Evolutionary conservation across 2,329 filamentous ascomycete species (phyloP).

Genomic region (Cytospora leucostoma): DNA sequence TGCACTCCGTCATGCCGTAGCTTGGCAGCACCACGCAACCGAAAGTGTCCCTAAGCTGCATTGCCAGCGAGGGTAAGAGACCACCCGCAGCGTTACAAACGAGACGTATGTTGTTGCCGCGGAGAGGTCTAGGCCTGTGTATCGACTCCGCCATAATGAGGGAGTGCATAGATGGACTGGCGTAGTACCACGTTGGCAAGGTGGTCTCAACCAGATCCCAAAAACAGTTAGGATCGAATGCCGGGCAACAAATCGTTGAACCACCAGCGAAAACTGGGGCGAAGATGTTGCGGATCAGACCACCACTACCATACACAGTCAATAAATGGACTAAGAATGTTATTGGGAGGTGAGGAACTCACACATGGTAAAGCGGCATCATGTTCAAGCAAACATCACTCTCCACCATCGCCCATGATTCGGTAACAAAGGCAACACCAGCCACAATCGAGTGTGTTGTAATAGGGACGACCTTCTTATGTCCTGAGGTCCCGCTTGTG

Average conservation of each 20-base stretch:
- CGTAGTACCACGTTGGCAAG: slow-evolving; percentile 87
- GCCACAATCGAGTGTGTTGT: slow-evolving; percentile 51
- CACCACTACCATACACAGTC: slow-evolving; percentile 51
- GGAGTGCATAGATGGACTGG: slow-evolving; percentile 90
- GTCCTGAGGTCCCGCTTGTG: slow-evolving; percentile 59
- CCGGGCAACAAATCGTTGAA: slow-evolving; percentile 74
- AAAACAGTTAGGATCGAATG: slow-evolving; percentile 81
- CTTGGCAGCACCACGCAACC: slow-evolving; percentile 82
- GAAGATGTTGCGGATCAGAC: slow-evolving; percentile 80
- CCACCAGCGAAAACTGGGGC: slow-evolving; percentile 75
- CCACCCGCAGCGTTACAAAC: slow-evolving; percentile 87
- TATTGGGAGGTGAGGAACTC: slow-evolving; percentile 33
- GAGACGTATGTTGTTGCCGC: slow-evolving; percentile 68
- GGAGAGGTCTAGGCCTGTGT: slow-evolving; percentile 60
- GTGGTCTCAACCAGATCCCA: slow-evolving; percentile 75
- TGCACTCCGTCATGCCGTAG: slow-evolving; percentile 90
- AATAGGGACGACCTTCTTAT: slow-evolving; percentile 60
- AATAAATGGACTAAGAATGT: not conserved
- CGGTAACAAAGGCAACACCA: slow-evolving; percentile 54
- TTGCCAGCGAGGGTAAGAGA: slow-evolving; percentile 77
- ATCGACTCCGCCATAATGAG: slow-evolving; percentile 75
- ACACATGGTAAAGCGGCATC: slow-evolving; percentile 62
- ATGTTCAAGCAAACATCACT: slow-evolving; percentile 57
- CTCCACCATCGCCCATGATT: slow-evolving; percentile 52
- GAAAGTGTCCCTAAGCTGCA: slow-evolving; percentile 75